A percentile compares a stretch with the other conserved stretches of the same genome.
Evolutionary conservation across 1,284 basidiomycete genomes (phyloP).

Genomic region (Pseudozyma pruni): DNA sequence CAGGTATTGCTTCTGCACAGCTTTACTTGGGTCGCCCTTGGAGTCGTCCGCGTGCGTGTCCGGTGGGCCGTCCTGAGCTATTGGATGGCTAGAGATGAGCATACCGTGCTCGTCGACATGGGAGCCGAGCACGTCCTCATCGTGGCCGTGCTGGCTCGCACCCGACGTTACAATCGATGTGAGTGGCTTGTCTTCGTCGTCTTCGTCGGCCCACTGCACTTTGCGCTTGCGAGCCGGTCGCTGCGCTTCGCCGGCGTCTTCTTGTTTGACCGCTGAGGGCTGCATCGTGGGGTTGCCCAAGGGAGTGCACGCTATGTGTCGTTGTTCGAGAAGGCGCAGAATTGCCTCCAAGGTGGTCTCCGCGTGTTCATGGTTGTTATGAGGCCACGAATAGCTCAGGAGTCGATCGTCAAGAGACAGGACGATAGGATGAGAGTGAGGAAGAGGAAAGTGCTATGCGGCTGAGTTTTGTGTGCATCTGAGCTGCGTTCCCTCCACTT

Average conservation of each 20-base stretch:
- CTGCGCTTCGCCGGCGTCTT: not conserved
- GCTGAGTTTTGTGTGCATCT: constrained; percentile 16
- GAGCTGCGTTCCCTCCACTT: constrained; percentile 1
- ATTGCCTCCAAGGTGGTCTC: too few relatives aligned
- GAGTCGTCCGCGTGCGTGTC: not conserved
- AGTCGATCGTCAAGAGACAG: too few relatives aligned
- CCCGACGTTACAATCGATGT: not conserved
- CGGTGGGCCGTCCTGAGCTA: not conserved
- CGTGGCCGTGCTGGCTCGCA: not conserved
- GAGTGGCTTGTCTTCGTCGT: constrained; percentile 9
- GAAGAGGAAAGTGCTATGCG: constrained; percentile 1
- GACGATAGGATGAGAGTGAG: not conserved
- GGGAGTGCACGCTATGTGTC: constrained; percentile 4
- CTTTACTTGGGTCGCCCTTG: not conserved
- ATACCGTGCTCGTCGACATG: constrained; percentile 32
- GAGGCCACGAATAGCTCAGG: too few relatives aligned
- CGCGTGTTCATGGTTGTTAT: too few relatives aligned
- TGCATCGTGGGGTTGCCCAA: constrained; percentile 8
- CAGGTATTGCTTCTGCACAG: constrained; percentile 25
- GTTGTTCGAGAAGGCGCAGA: not conserved
- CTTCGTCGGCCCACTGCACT: constrained; percentile 48
- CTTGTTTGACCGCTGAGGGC: constrained; percentile 11
- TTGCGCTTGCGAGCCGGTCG: constrained; percentile 32
- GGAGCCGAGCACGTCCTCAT: not conserved
- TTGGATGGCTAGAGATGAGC: constrained; percentile 1